Conservation (phyloP, 768 basidiomycete genomes). For the Crucibulum laeve region DNA sequence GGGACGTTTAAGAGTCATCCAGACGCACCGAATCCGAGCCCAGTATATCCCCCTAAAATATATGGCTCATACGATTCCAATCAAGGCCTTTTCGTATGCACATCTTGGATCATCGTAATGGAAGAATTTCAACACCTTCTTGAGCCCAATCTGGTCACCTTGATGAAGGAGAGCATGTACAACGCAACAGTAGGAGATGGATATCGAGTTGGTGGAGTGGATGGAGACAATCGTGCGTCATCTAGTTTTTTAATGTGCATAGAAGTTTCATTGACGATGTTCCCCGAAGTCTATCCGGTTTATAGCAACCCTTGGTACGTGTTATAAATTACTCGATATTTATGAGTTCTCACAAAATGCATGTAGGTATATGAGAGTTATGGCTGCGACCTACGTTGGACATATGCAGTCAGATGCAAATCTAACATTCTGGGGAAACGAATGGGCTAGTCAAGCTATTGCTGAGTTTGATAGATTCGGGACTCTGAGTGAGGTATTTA, state of each 20-base stretch:
- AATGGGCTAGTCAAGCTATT: slow-evolving; percentile 22
- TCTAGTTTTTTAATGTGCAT: neutral
- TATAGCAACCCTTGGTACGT: slow-evolving; percentile 24
- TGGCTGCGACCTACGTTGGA: slow-evolving; percentile 26
- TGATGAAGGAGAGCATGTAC: slow-evolving; percentile 25
- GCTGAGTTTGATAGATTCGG: slow-evolving; percentile 19
- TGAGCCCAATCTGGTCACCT: slow-evolving; percentile 14
- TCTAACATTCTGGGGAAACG: slow-evolving; percentile 25
- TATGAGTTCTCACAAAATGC: neutral
- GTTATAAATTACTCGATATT: neutral
- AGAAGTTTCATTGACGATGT: neutral
- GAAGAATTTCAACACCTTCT: slow-evolving; percentile 23
- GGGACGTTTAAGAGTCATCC: slow-evolving; percentile 18
- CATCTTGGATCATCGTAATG: slow-evolving; percentile 24
- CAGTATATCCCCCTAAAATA: slow-evolving; percentile 11
- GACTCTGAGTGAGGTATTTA: slow-evolving; percentile 21
- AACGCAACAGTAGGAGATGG: slow-evolving; percentile 26
- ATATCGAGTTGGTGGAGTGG: slow-evolving; percentile 23
- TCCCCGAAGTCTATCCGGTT: slow-evolving; percentile 19
- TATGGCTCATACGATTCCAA: slow-evolving; percentile 23
- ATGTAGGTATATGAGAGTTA: slow-evolving; percentile 24
- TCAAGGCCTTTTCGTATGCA: slow-evolving; percentile 21
- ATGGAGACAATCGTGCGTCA: slow-evolving; percentile 22
- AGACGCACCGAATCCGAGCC: slow-evolving; percentile 11
- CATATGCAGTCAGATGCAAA: slow-evolving; percentile 22